Base-by-base conservation (phyloP, 371 early-diverging fungal species). In the Mortierella sp. region DNA sequence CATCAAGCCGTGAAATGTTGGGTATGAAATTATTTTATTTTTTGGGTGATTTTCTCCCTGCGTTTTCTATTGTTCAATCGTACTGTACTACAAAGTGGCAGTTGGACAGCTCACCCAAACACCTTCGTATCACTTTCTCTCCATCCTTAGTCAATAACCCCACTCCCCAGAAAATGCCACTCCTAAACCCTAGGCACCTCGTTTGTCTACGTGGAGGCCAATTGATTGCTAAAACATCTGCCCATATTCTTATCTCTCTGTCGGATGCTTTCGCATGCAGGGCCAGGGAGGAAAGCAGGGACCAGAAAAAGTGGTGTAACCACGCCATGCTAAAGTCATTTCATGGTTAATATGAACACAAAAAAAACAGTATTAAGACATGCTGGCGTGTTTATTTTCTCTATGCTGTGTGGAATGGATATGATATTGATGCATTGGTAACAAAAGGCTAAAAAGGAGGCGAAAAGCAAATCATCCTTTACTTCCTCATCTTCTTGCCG, bases 401-500 rank as follows among this genome's bases (percentile, higher is more conserved):
- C 31, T 31, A 58, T 58, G 61, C 61, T 58, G 34, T 16, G 34
- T 31, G 52, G 29, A 26, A 34, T 58, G 61, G 61, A 58, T 58
- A 58, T 58, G 61, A 43, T 13, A 39, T 64, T 7, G 61, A 34
- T 34, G 64, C 19, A 19, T 13, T 40, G 31, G 14, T 65, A 37
- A 16, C 16, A 65, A 26, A 43, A 43, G 43, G 24, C 48, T 47
- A 65, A 16, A n/a, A 43, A 65, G 26, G 1, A 16, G 16, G 29
- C n/a, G 11, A 22, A 64, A 29, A 53, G 26, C 2, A 53, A 31
- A 55, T 9, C 7, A 61, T 16, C 14, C 29, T 52, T 37, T 70
- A 84, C 64, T 79, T 80, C 47, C 85, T 68, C 85, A 80, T 80
- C 74, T 78, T 77, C 80, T 85, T 85, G 73, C 76, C 80, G 31